Evolutionary conservation across 257 asterid species (phyloP), one percentile per base, ranked within the genome.

Genomic region (Ilex asprella): DNA sequence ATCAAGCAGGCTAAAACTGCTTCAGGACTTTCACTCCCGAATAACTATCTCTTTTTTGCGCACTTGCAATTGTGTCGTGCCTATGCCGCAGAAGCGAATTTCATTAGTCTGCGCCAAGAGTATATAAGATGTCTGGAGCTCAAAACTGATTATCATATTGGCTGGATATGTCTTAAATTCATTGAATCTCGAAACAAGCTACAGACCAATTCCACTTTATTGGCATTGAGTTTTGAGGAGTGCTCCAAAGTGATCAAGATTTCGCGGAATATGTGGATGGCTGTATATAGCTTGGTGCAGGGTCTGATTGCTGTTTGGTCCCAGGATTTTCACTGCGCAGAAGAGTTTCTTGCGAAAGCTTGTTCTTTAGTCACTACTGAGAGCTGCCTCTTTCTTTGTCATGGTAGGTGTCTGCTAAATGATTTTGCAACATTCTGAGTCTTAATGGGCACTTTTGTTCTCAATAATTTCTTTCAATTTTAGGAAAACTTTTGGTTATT

Each of bases 21-120:
- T 70, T 75, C 79, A 60, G 61, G 70, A 50, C 75, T 79, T 64
- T 68, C 75, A n/a, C 75, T 89, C 80, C 79, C 81, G 60, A 75
- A 76, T 60, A 74, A 72, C 77, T 72, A 55, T 75, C 82, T 81
- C 70, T 89, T 89, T 71, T 85, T 82, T 55, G 96, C 94, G 10
- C 99, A 92, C 85, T 80, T 92, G 78, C 83, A 81, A 46, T 81
- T 84, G 11, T 86, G 95, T 62, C 96, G 96, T 77, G 95, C 91
- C 55, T 81, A 84, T 73, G 91, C 95, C 71, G 78, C 74, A 15
- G 84, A 72, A 73, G 70, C 71, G 76, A 84, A 88, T 79, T 55
- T 65, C 2, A 68, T 57, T 57, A 71, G 67, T 65, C 49, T 92
- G 72, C 70, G 50, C 41, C 72, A 70, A 72, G 95, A 89, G 79